These are phyloP conservation scores for Niveomyces coronatus DNA, from an alignment of 2,329 filamentous ascomycete species.

Conservation along the genomic window DNA sequence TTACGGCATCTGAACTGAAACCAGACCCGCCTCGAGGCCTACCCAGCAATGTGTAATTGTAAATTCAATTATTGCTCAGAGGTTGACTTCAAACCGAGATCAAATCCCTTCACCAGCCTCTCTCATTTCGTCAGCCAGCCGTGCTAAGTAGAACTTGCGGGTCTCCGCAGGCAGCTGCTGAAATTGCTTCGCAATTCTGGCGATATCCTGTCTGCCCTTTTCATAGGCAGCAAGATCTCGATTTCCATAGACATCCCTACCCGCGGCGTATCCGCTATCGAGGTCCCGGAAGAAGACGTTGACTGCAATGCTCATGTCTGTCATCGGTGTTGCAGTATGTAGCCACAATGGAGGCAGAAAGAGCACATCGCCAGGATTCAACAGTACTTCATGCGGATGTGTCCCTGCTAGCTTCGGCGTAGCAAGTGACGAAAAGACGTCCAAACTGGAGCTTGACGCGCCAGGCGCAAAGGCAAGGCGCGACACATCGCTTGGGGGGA, in stretches of 20 bases:
- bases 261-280: constrained; percentile 55
- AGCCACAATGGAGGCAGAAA: constrained; percentile 79
- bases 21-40: too few relatives aligned
- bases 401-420: constrained; percentile 33
- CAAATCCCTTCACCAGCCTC: constrained; percentile 14
- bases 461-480: constrained; percentile 63
- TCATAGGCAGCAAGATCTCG: constrained; percentile 77
- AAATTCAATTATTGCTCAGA: too few relatives aligned
- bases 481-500: constrained; percentile 65
- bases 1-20: too few relatives aligned
- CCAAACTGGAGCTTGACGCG: constrained; percentile 67
- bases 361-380: constrained; percentile 65
- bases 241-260: constrained; percentile 81
- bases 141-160: constrained; percentile 63
- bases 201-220: constrained; percentile 63
- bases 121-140: constrained; percentile 58
- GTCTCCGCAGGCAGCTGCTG: constrained; percentile 54
- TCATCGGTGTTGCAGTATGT: constrained; percentile 57
- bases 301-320: constrained; percentile 61
- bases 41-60: too few relatives aligned
- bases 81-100: too few relatives aligned
- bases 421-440: constrained; percentile 50
- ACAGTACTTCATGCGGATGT: constrained; percentile 54
- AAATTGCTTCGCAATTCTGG: constrained; percentile 55
- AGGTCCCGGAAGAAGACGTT: constrained; percentile 81